A percentile compares a stretch with the other conserved stretches of the same genome.
Conservation (phyloP, 257 asterid species). For the Asclepias syriaca region DNA sequence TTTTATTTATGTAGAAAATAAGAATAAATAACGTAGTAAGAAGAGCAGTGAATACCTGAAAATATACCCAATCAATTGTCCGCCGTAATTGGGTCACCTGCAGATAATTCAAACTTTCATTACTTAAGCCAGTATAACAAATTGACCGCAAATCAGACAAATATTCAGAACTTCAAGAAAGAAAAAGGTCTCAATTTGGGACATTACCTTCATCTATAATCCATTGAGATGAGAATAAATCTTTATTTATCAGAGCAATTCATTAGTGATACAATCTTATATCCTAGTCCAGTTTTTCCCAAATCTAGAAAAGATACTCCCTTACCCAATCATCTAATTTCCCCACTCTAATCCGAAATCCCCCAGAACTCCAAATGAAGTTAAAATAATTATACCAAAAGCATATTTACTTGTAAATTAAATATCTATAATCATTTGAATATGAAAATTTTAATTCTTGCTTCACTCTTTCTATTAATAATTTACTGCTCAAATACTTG, state of each 20-base stretch:
- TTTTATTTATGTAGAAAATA: neutral
- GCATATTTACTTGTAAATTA: neutral
- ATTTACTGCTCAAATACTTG: neutral
- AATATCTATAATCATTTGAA: neutral
- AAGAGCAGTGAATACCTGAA: constrained; percentile 46
- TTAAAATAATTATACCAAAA: neutral
- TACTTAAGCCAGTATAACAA: neutral
- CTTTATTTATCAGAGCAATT: neutral
- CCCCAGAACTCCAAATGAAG: neutral
- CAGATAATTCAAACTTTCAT: constrained; percentile 8
- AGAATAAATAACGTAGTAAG: neutral
- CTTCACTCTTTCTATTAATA: neutral
- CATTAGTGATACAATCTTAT: neutral
- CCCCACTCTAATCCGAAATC: neutral
- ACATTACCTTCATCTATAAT: neutral
- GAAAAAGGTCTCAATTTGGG: neutral
- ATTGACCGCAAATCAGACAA: neutral
- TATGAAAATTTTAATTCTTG: neutral
- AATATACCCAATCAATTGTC: constrained; percentile 55
- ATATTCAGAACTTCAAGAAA: neutral
- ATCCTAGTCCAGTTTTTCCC: neutral
- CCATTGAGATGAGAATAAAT: neutral
- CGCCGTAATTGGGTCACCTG: constrained; percentile 67
- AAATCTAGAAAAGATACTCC: neutral
- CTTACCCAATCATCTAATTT: neutral